Evolutionary conservation across 257 asterid species (phyloP).

Genomic region (Parsonsia alboflavescens): DNA sequence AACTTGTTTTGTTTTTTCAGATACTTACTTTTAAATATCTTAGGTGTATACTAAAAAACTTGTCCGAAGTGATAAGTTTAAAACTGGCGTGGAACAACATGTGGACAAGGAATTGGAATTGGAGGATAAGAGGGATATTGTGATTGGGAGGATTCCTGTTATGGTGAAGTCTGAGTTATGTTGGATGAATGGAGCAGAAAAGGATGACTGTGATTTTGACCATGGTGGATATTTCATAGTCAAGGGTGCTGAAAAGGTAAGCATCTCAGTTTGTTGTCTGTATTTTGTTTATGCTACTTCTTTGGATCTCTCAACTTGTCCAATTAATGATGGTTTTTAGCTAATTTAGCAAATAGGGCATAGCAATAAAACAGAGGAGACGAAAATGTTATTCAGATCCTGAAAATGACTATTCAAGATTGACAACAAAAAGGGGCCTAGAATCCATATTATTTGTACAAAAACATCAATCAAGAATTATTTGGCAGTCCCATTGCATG

Average conservation of each 20-base stretch:
- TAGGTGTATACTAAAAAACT: conserved; percentile 68
- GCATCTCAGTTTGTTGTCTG: conserved; percentile 8
- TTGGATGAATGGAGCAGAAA: conserved; percentile 48
- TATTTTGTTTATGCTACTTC: neutral
- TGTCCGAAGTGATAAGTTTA: conserved; percentile 69
- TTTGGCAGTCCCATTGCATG: neutral
- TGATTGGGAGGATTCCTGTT: conserved; percentile 78
- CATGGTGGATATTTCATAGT: conserved; percentile 87
- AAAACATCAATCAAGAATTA: neutral
- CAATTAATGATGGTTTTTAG: neutral
- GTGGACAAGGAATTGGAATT: conserved; percentile 41
- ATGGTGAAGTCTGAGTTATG: conserved; percentile 85
- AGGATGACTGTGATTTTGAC: conserved; percentile 76
- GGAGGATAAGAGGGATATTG: conserved; percentile 33
- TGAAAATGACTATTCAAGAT: neutral
- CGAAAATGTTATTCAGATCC: neutral
- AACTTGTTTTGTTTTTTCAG: neutral
- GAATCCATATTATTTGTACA: neutral
- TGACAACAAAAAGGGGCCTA: neutral
- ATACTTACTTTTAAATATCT: conserved; percentile 14
- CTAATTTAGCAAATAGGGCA: neutral
- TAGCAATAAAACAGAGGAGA: neutral
- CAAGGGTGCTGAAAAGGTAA: conserved; percentile 98
- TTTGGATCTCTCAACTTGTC: neutral
- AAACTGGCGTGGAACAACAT: conserved; percentile 52